Base-by-base conservation (phyloP, 148 eudicot species). In the Chenopodium quinoa region DNA sequence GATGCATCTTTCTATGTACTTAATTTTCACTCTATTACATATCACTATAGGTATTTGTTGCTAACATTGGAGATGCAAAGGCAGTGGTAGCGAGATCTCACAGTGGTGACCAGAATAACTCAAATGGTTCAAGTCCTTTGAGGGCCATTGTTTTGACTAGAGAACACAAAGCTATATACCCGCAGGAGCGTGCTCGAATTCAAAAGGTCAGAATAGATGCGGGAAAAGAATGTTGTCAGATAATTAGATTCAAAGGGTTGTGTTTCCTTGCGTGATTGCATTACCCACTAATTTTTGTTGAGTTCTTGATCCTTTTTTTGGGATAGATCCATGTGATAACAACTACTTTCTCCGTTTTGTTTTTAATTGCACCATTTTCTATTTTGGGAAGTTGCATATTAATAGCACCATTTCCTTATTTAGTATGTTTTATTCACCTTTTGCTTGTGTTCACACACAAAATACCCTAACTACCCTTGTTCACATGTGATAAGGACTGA, bases 21-120 rank as follows among this genome's bases (percentile, higher is more conserved):
- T 34, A 16, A 37, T 69, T 52, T 31, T 75, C 16, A 70, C 46
- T 64, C 67, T 48, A 7, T 47, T 3, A 84, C 32, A 73, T 47
- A 52, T 32, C 17, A 19, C 14, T 69, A 13, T 67, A 94, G 98
- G 95, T 94, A 77, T 93, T 94, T 88, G 92, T 92, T 68, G 96
- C 98, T 76, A 94, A 94, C 81, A 87, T 94, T 89, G 98, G 98
- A 70, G 98, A 94, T 89, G 98, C 98, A 81, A 94, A 92, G 85
- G 98, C 98, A 58, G 93, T 94, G 82, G 90, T 92, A 72, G 98
- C 93, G 25, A 85, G 97, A 58, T 88, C 93, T 79, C 73, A 84
- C 66, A 60, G 78, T 37, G 90, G 86, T 67, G 87, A 81, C 79
- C 77, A 80, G 80, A 87, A 87, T 84, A 40, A 48, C 70, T 83